Evolutionary conservation across 129 eudicot genomes (phyloP), one percentile per base, ranked within the genome.

Genomic region (sunflower (Helianthus annuus)): DNA sequence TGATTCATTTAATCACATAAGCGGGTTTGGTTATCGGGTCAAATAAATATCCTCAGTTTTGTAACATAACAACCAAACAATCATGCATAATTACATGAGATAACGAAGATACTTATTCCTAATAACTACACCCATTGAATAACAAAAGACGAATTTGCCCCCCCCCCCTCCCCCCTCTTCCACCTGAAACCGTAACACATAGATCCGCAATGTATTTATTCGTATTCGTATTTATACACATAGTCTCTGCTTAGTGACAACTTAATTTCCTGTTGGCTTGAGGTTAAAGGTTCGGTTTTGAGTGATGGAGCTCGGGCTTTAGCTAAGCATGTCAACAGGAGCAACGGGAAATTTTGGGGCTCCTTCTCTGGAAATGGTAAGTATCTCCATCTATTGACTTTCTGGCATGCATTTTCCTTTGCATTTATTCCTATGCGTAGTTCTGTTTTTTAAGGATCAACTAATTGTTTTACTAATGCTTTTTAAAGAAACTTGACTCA

Each of bases 221-320:
- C 38, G 36, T 72, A 45, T 60, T 38, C 69, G 17, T 72, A 38
- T n/a, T 45, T 17, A 49, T 48, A 34, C 19, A 34, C 64, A 78
- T 5, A 29, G 19, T 62, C 52, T 69, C 22, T 69, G 32, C 58
- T 53, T 62, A 10, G 32, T 81, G 77, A 78, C 40, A 49, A 11
- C 48, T 61, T 32, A 40, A 76, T 83, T 73, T 53, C 70, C 76
- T 36, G 74, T 62, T 83, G 73, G 56, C 75, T 85, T 62, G 78
- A 92, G 96, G 89, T 84, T 83, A 85, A 87, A 85, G 81, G 90
- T 81, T 87, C 88, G 19, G 72, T 63, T 44, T 70, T 92, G 88
- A 89, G 74, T 68, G 83, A 68, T 70, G 98, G 98, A 75, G 96
- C 96, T 17, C 82, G 98, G 86, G 95, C 96, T 60, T 80, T 92